Evolutionary conservation across 2,329 filamentous ascomycete species (phyloP), one percentile per base, ranked within the genome.

Genomic region (Dissoconium aciculare): DNA sequence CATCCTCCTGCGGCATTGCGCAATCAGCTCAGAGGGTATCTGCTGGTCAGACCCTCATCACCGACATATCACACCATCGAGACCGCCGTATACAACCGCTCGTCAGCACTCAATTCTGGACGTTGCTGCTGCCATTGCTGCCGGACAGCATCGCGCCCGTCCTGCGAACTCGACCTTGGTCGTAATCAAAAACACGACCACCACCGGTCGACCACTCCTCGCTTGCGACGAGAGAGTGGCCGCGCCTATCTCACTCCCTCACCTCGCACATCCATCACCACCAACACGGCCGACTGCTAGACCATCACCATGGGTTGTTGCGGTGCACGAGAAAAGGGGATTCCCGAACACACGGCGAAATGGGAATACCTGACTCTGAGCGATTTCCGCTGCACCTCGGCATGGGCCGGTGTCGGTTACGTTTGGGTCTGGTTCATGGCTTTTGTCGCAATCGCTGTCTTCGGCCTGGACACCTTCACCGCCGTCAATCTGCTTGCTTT

Each of bases 401-500:
- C 78, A 54, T 74, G 78, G 43, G 69, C 78, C 1, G 66, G 70
- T 5, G 67, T 92, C 42, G 85, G 84, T 37, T 95, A 94, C 55
- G 70, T 64, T 47, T 89, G 84, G 58, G 68, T 95, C 30, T 89
- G 77, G 69, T 65, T 89, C 35, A 78, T 83, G 44, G 67, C 87
- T 26, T 34, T 84, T 31, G 63, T 91, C 35, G 89, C 83, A 3
- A 54, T 87, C 29, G 77, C 81, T 26, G 84, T 93, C 42, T 94
- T 93, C 55, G 74, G 66, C 15, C 79, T 91, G 52, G 87, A 95
- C 58, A 84, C 76, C 38, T 95, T 94, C 52, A 94, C 85, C 4
- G 85, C 85, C 39, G 70, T 94, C 58, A 91, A 93, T 40, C 66
- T 98, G 24, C 69, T 98, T 30, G 79, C 70, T 33, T 94, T 93